Base-by-base conservation (phyloP, 1,284 basidiomycete species). In the Pseudomicrostroma phylloplanum region DNA sequence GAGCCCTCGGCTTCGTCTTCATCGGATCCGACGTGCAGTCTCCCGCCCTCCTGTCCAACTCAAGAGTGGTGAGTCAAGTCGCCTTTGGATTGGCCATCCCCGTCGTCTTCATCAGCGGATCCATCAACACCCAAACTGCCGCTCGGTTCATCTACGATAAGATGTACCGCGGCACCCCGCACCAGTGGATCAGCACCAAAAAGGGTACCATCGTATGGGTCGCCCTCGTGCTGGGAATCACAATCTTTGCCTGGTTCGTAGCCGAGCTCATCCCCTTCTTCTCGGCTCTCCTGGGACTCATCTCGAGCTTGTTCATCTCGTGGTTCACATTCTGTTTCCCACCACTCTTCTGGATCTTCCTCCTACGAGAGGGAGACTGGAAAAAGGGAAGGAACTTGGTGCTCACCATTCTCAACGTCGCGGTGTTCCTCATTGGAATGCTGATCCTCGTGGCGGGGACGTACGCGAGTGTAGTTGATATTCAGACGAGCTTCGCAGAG, bases 41-140 rank as follows among this genome's bases (percentile, higher is more conserved):
- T 0, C 72, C 72, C 0, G 70, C 73, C 0, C 64, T 76, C 7
- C 71, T 74, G 6, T 67, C 67, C 0, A 67, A 68, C 1, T 69
- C 69, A 21, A 55, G 55, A 2, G 68, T 67, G n/a, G 62, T 76
- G 6, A 65, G 67, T 40, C 72, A 74, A 62, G 67, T 72, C 6
- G 73, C 71, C 1, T 76, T 72, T 49, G 72, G 73, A 43, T 55
- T 72, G 15, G 69, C 71, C 12, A 53, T 71, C 25, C 71, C 71
- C n/a, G 69, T 73, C 59, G 67, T 76, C 54, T 76, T 72, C 56
- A 76, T 76, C 59, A 69, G 67, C 4, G 72, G 74, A 40, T 70
- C 69, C 36, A 76, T 74, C 65, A 74, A 76, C 71, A 70, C 67
- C 15, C 67, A 65, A n/a, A 67, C 68, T 1, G 71, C 67, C 25